Conservation (phyloP, 306 rosid species). For the Cicer chorassanicum region DNA sequence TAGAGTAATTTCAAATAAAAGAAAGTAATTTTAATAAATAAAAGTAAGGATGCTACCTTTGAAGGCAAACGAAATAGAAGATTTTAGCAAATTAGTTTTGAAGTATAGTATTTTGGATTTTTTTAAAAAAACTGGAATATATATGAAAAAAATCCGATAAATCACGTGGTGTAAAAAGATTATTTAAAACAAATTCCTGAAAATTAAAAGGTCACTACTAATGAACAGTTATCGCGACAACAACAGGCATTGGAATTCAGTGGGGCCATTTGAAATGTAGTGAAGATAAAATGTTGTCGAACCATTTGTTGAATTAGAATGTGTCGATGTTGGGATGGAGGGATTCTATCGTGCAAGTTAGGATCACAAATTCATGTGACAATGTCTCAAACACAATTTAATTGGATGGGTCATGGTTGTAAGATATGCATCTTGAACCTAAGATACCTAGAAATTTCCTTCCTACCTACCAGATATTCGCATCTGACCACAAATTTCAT, state of each 20-base stretch:
- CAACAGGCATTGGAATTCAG: slow-evolving; percentile 34
- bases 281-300: slow-evolving; percentile 29
- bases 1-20: no score
- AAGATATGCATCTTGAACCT: slow-evolving; percentile 31
- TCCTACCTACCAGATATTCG: slow-evolving; percentile 43
- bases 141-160: no score
- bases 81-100: no score
- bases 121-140: no score
- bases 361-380: slow-evolving; percentile 46
- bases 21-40: no score
- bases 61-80: no score
- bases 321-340: slow-evolving; percentile 40
- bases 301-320: slow-evolving; percentile 38
- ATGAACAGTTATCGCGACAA: slow-evolving; percentile 37
- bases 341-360: slow-evolving; percentile 41
- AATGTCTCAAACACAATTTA: slow-evolving; percentile 33
- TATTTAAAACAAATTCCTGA: neutral
- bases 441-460: slow-evolving; percentile 42
- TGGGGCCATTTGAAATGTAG: slow-evolving; percentile 37
- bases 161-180: neutral
- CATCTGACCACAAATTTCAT: slow-evolving; percentile 30
- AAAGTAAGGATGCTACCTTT: no score
- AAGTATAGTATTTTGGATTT: no score
- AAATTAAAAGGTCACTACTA: slow-evolving; percentile 21
- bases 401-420: slow-evolving; percentile 16